Conservation (phyloP, 176 grass and related monocot species). For the Poa pratensis region DNA sequence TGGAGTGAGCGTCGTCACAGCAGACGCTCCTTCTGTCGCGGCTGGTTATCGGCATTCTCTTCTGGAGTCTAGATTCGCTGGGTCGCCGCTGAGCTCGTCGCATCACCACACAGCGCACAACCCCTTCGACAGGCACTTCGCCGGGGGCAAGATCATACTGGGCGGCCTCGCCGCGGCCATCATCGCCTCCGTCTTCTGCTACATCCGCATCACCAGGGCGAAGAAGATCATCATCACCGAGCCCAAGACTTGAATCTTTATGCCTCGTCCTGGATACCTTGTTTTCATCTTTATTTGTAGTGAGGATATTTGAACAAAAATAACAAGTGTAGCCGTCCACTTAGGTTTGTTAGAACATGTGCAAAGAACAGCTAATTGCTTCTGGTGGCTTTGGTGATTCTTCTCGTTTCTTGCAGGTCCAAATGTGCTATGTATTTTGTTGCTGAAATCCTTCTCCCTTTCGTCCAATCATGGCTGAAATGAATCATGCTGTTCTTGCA, state of each 20-base stretch:
- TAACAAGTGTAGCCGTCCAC: constrained; percentile 11
- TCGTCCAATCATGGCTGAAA: not conserved
- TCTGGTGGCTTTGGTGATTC: constrained; percentile 28
- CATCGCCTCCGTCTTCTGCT: constrained; percentile 66
- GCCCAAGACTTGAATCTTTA: constrained; percentile 54
- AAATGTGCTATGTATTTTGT: not conserved
- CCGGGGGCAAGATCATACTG: constrained; percentile 76
- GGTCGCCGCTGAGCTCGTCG: constrained; percentile 45
- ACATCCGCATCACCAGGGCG: constrained; percentile 84
- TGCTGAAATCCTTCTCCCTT: not conserved
- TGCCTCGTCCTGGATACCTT: not conserved
- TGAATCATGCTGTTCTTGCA: not conserved
- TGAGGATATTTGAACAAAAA: constrained; percentile 12
- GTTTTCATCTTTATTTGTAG: not conserved
- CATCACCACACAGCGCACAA: constrained; percentile 43
- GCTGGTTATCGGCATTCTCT: constrained; percentile 25
- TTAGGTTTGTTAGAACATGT: constrained; percentile 45
- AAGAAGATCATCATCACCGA: constrained; percentile 46
- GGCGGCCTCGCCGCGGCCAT: constrained; percentile 62
- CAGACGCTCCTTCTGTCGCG: constrained; percentile 20
- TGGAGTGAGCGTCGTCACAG: not conserved
- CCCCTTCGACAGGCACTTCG: constrained; percentile 72
- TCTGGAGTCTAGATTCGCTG: constrained; percentile 52
- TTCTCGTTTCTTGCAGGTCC: constrained; percentile 3
- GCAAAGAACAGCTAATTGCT: constrained; percentile 37